Conservation (phyloP, 805 yeast species). For the Pichia pseudocactophila region DNA sequence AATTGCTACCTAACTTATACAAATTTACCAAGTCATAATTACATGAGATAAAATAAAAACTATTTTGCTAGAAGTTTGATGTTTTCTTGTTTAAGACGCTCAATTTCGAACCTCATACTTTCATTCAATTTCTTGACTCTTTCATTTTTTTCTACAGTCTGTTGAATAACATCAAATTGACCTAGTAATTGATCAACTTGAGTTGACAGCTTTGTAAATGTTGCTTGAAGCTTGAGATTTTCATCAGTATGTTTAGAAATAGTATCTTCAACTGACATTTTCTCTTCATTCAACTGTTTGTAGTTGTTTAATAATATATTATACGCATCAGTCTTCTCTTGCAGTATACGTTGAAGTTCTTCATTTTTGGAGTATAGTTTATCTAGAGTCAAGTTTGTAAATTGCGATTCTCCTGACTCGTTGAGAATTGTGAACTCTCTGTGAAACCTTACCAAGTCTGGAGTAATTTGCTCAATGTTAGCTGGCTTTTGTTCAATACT, state of each 20-base stretch:
- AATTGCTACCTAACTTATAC: too few relatives aligned
- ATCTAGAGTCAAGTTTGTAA: conserved; percentile 1
- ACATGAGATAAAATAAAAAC: too few relatives aligned
- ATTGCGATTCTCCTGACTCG: conserved; percentile 2
- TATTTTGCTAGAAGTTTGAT: not conserved
- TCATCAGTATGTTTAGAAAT: conserved; percentile 15
- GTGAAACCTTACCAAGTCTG: conserved; percentile 8
- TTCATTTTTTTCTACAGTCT: conserved; percentile 25
- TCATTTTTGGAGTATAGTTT: conserved; percentile 2
- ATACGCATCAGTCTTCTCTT: conserved; percentile 15
- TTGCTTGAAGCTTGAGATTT: conserved; percentile 16
- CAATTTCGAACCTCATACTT: conserved; percentile 20
- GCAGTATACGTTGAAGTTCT: not conserved
- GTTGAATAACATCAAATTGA: conserved; percentile 27
- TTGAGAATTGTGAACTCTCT: conserved; percentile 8
- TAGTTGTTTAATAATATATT: conserved; percentile 25
- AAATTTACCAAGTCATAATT: too few relatives aligned
- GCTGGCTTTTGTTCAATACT: not conserved
- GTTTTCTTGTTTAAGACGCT: conserved; percentile 17
- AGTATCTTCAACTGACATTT: conserved; percentile 20
- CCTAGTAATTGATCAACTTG: conserved; percentile 19
- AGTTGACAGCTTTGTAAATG: conserved; percentile 9
- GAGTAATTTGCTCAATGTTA: not conserved
- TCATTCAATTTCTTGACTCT: conserved; percentile 24
- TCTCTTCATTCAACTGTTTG: conserved; percentile 28